Conservation (phyloP, 1,139 yeast genomes). For the Magnusiomyces suaveolens region DNA sequence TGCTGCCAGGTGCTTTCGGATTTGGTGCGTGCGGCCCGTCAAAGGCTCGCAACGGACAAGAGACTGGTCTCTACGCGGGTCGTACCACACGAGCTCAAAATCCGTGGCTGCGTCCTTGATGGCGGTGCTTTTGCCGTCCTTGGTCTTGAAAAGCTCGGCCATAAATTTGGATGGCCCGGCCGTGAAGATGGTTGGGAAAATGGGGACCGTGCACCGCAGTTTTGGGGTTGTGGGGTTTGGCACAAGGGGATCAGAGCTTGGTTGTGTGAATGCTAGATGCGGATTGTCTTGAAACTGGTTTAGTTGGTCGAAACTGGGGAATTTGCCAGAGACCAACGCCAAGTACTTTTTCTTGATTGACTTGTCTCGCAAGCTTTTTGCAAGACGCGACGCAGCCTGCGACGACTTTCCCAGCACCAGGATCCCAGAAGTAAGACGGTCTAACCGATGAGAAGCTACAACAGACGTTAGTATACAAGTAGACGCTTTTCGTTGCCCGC, state of each 20-base stretch:
- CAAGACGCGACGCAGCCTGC: constrained; percentile 38
- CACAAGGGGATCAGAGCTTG: too few species aligned
- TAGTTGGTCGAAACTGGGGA: constrained; percentile 32
- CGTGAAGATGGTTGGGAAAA: constrained; percentile 9
- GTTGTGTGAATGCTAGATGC: too few species aligned
- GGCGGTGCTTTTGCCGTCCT: background rate
- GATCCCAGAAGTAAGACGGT: constrained; percentile 66
- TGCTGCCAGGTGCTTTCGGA: constrained; percentile 59
- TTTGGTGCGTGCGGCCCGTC: constrained; percentile 74
- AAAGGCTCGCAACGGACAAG: constrained; percentile 56
- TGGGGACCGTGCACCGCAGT: constrained; percentile 9
- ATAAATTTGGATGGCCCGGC: constrained; percentile 6
- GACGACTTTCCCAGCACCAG: constrained; percentile 48
- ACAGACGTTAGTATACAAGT: too few species aligned
- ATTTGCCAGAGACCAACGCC: constrained; percentile 54
- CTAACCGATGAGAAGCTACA: constrained; percentile 50
- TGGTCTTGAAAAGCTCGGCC: background rate
- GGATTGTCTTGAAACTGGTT: background rate
- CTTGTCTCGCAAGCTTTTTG: constrained; percentile 37
- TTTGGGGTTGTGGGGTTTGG: too few species aligned
- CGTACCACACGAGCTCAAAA: constrained; percentile 33
- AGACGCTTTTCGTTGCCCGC: too few species aligned
- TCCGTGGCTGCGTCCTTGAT: constrained; percentile 36
- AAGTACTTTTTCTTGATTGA: constrained; percentile 42
- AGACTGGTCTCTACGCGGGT: constrained; percentile 36